Evolutionary conservation across 2,329 filamentous ascomycete genomes (phyloP), one percentile per base, ranked within the genome.

Genomic region (Aureobasidium zeae): DNA sequence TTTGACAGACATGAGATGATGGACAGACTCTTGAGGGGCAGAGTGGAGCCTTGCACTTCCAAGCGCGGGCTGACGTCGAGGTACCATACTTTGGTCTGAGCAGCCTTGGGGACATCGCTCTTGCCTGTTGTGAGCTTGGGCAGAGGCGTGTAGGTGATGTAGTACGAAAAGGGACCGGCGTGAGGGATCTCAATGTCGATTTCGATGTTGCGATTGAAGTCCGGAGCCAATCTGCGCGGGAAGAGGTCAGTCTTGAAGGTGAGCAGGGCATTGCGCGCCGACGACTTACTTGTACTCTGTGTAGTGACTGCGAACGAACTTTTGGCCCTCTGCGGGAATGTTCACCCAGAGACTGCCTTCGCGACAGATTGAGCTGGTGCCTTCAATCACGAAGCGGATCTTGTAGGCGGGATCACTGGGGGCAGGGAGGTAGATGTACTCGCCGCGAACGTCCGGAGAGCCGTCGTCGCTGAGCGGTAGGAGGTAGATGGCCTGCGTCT

Each of bases 261-360:
- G 4, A 19, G 5, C 5, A 13, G 20, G 9, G 22, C n/a, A 26
- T 11, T 12, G 22, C 20, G 32, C 38, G n/a, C n/a, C n/a, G 45
- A 12, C 12, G 34, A 62, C 81, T 62, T 72, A 95, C 89, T 86
- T 89, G 74, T 83, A 93, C 66, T 94, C 83, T 56, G 79, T 78
- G 63, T 94, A 98, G 24, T 74, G 73, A 56, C 83, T 73, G 54
- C 91, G 81, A 51, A 78, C 74, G 59, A 96, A 98, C 31, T 78
- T 68, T 37, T 77, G 69, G 47, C 81, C 87, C 55, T 80, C 72
- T 49, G 81, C 76, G 6, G 91, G 91, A 48, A 96, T 84, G 63
- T 98, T 98, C 57, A 94, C 83, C 89, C 91, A 98, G 50, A 98
- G 73, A 59, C 85, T 95, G 48, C 93, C 91, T 65, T 94, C 74